Base-by-base conservation (phyloP, 805 yeast species). In the Yueomyces sinensis region DNA sequence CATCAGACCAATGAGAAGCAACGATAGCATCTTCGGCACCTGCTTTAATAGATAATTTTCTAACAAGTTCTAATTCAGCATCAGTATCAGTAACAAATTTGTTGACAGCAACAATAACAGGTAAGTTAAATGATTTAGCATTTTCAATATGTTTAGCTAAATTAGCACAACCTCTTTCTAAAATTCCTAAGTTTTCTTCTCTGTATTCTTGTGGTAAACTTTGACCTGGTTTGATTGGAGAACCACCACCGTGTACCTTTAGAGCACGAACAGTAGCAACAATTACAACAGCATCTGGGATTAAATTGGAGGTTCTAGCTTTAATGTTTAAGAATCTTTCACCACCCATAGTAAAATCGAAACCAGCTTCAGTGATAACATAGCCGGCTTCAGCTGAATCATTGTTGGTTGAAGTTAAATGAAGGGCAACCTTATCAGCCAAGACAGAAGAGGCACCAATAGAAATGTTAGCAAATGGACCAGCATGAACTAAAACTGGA, bases 341-440 rank as follows among this genome's bases (percentile, higher is more conserved):
- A 57, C 93, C 93, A 54, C 93, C 93, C 93, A 81, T 81, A 34
- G 91, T 81, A 66, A 81, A 81, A 59, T 81, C 93, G 61, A 81
- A 81, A 41, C 93, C 93, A 15, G 93, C 93, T 58, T 81, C 93
- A 32, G 93, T 81, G 35, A 81, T 79, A 41, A 81, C 93, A 47
- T 72, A 81, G 41, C 93, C 91, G 45, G 69, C 70, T 49, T 69
- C 70, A 36, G 66, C 65, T 42, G 59, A 64, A 32, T 62, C 63
- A 15, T 59, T 58, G 35, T 58, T 62, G 22, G 75, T 68, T 58
- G 89, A 89, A 30, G 82, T 80, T 41, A 81, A 63, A 57, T 80
- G 80, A 61, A 81, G 65, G n/a, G 87, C 87, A 62, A 81, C 62
- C 54, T 74, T 75, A 57, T 81, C 93, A 39, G 91, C 89, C 51